These are phyloP conservation scores for Kurtzmaniella cleridarum DNA, from an alignment of 805 yeast species.

Conservation along the genomic window DNA sequence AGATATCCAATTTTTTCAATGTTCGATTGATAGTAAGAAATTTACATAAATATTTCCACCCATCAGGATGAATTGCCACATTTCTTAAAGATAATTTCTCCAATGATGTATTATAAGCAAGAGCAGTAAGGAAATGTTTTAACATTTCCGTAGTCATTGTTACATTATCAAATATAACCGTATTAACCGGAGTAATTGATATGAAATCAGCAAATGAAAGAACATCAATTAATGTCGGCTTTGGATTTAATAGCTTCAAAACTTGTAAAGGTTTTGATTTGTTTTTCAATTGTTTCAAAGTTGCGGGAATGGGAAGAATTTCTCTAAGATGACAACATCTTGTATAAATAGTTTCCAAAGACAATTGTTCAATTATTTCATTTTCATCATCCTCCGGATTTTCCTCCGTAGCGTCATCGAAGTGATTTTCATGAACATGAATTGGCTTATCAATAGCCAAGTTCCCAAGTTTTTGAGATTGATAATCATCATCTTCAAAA, in stretches of 20 bases:
- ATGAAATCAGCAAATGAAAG: conserved; percentile 54
- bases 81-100: conserved; percentile 52
- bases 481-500: conserved; percentile 8
- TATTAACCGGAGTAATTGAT: conserved; percentile 50
- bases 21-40: conserved; percentile 39
- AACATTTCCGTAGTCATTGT: conserved; percentile 51
- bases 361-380: conserved; percentile 15
- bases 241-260: conserved; percentile 51
- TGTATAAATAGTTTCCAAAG: conserved; percentile 54
- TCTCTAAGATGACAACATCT: conserved; percentile 92
- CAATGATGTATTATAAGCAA: conserved; percentile 37
- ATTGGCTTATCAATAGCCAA: conserved; percentile 69
- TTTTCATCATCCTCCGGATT: conserved; percentile 12
- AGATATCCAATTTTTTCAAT: conserved; percentile 48
- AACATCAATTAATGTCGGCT: conserved; percentile 53
- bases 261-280: conserved; percentile 49
- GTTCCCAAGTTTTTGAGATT: conserved; percentile 10
- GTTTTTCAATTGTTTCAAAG: conserved; percentile 54
- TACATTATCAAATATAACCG: conserved; percentile 54
- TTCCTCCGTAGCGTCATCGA: conserved; percentile 25
- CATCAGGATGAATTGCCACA: conserved; percentile 47
- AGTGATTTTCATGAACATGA: conserved; percentile 52
- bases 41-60: conserved; percentile 49
- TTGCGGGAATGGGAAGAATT: conserved; percentile 87
- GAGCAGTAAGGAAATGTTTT: conserved; percentile 41